A percentile compares a stretch with the other conserved stretches of the same genome.
Conservation (phyloP, 1,284 basidiomycete genomes). For the Naganishia liquefaciens region DNA sequence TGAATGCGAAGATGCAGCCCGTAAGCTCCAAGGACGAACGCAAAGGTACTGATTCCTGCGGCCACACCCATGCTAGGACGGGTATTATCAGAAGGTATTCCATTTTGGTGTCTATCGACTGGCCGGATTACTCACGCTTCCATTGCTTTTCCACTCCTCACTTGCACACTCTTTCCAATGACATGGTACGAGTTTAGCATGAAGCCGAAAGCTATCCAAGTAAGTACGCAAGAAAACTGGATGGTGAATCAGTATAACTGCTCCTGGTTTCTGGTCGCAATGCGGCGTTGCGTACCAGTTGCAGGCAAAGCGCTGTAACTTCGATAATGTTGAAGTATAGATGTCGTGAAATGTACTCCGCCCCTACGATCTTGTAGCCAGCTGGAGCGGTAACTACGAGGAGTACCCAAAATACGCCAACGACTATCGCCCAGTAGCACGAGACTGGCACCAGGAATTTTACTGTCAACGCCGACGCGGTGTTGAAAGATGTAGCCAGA, state of each 20-base stretch:
- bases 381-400: constrained; percentile 39
- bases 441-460: constrained; percentile 46
- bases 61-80: constrained; percentile 44
- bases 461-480: constrained; percentile 46
- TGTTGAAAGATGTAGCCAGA: constrained; percentile 43
- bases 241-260: constrained; percentile 3
- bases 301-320: constrained; percentile 46
- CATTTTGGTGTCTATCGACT: too few relatives aligned
- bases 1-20: constrained; percentile 46
- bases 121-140: constrained; percentile 42
- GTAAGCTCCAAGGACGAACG: constrained; percentile 44
- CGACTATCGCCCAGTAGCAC: constrained; percentile 50
- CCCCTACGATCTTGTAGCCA: constrained; percentile 39
- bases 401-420: constrained; percentile 43
- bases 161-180: constrained; percentile 34
- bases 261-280: too few relatives aligned
- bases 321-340: constrained; percentile 46
- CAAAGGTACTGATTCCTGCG: constrained; percentile 45
- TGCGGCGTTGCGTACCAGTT: constrained; percentile 25
- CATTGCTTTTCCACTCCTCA: constrained; percentile 46
- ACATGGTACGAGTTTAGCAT: constrained; percentile 40
- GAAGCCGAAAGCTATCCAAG: constrained; percentile 49
- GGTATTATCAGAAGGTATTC: neutral
- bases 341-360: constrained; percentile 47
- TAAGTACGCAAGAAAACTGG: constrained; percentile 48